Base-by-base conservation (phyloP, 179 eudicot species). In the Heliamphora pulchella region DNA sequence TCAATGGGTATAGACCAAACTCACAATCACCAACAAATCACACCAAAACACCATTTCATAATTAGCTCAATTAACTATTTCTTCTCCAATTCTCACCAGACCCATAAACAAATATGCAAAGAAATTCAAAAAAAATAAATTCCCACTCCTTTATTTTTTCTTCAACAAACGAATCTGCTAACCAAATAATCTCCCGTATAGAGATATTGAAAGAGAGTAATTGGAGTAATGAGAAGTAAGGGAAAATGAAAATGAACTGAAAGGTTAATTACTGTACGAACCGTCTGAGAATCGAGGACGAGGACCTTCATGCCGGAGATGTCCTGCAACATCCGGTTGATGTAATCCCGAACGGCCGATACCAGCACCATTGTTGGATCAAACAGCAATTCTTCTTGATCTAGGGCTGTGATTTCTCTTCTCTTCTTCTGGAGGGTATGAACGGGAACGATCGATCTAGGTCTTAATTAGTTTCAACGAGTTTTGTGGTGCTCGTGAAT, bases 251-350 rank as follows among this genome's bases (percentile, higher is more conserved):
- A 71, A 71, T 6, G 11, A 53, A 50, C 3, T 72, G 43, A 2
- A 39, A 47, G 76, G 62, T 7, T 7, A 20, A 20, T 5, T 8
- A n/a, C 18, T 8, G 63, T 3, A 62, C 71, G 70, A 53, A 93
- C 98, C 90, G 98, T 93, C 5, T 82, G 78, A 47, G 94, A 88
- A 88, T 93, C 98, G 79, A 93, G 97, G 61, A 93, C 89, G 86
- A 93, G 93, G 72, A 93, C 90, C 83, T 93, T 93, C 98, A 93
- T 93, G 79, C 97, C 98, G 55, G 93, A 92, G 69, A 93, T 93
- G 78, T 92, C 98, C 61, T 87, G 97, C 17, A 93, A 78, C 94
- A 93, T 93, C 41, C 92, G 91, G 81, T 91, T 92, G 80, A 93
- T 77, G 88, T 93, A 93, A 72, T 92, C 98, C 55, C 94, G 87